Evolutionary conservation across 495 filamentous ascomycete genomes (phyloP), one percentile per base, ranked within the genome.

Genomic region (Jackrogersella minutella): DNA sequence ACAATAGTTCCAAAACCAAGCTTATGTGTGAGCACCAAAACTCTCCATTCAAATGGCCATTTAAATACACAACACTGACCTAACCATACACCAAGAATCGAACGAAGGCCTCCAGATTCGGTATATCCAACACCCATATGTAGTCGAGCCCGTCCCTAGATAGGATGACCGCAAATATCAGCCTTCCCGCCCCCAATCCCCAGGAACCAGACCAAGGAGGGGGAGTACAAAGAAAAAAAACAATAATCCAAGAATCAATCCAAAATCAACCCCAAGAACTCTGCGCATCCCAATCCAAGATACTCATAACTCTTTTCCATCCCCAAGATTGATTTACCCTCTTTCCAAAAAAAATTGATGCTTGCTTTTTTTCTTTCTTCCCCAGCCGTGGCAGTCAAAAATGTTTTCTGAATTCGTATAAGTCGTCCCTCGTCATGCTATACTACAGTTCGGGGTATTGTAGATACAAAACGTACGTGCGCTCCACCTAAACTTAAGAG

Each of bases 21-120:
- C 11, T n/a, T n/a, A 34, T 36, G 13, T 51, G 8, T 22, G 39
- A 41, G 52, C 51, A 62, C 44, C 43, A 58, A 43, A 67, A 46
- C 57, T 62, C 52, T 62, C 58, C 58, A 62, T 68, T 62, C 13
- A 61, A 58, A 47, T 5, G 47, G 36, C 37, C 52, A 62, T 62
- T 53, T 68, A 68, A 40, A 65, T 52, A 68, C 40, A 47, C 33
- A 40, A 58, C 53, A 59, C 39, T 59, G 13, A 1, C 14, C 56
- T 44, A 47, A 26, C 58, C 52, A 54, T 68, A 68, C 65, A 68
- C 47, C 19, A 5, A 68, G 65, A 68, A 68, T 50, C 59, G 49
- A 68, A 68, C 41, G 58, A 58, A 21, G 31, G 47, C 44, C 11
- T 16, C 16, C 26, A 13, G 17, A 58, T 22, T 11, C 17, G 33